Percentiles rank a stretch among this genome's conserved stretches.
These are phyloP conservation scores for Austropuccinia psidii DNA, from an alignment of 1,284 basidiomycete genomes.

Conservation along the genomic window DNA sequence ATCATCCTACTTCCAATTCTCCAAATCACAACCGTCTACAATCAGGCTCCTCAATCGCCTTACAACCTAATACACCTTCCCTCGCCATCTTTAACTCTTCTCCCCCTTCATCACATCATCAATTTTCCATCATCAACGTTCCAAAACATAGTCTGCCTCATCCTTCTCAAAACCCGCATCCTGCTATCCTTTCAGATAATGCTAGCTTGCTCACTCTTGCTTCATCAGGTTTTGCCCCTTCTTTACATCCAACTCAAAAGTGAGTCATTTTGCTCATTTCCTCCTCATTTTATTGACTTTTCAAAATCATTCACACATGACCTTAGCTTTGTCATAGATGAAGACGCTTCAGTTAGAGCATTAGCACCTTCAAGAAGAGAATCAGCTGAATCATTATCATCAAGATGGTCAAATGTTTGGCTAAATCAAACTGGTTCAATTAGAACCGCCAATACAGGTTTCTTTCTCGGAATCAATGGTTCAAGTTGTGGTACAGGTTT, in stretches of 20 bases:
- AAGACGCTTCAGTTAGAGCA: conserved; percentile 32
- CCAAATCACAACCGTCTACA: neutral
- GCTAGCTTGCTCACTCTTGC: conserved; percentile 36
- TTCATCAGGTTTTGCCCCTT: conserved; percentile 25
- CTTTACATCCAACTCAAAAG: conserved; percentile 28
- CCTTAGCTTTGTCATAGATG: conserved; percentile 29
- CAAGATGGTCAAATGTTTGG: conserved; percentile 28
- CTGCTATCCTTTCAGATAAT: conserved; percentile 32
- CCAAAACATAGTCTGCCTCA: conserved; percentile 31
- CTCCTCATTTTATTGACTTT: too few relatives aligned
- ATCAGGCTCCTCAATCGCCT: neutral
- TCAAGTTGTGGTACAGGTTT: too few relatives aligned
- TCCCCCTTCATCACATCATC: neutral
- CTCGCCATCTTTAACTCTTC: neutral
- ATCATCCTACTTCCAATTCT: neutral
- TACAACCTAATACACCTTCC: neutral
- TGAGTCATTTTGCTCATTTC: neutral
- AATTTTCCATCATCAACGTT: conserved; percentile 15
- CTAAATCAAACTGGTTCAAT: conserved; percentile 3
- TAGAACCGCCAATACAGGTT: conserved; percentile 1
- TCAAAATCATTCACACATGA: too few relatives aligned
- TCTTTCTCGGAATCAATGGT: conserved; percentile 10
- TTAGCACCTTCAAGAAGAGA: conserved; percentile 32
- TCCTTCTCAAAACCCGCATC: conserved; percentile 36
- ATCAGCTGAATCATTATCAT: conserved; percentile 33